Evolutionary conservation across 1,139 yeast species (phyloP), one percentile per base, ranked within the genome.

Genomic region (Geotrichum klebahnii): DNA sequence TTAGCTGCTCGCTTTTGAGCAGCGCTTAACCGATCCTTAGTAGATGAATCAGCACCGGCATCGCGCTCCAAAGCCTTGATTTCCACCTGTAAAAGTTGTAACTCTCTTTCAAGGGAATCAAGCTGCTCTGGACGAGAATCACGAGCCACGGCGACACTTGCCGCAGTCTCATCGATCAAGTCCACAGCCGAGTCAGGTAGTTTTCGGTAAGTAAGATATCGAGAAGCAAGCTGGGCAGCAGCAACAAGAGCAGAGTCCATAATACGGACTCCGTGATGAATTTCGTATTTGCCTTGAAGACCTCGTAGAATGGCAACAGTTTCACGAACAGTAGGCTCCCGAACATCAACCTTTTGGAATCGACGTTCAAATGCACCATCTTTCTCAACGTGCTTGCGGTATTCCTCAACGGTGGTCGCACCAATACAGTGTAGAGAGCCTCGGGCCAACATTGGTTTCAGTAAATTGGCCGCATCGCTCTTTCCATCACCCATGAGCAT

Each of bases 331-430:
- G 96, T 84, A 50, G 97, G 90, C 61, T 95, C 98, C 43, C 86
- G 87, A 17, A 92, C 97, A 64, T 90, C 96, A 59, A 92, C 86
- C 67, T 88, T 88, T 71, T 92, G 98, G 78, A 92, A 92, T 68
- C 98, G 81, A 77, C 98, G 84, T 69, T 90, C 98, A 67, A 92
- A 89, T 0, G 98, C 98, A 66, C 96, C 97, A 70, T 92, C 98
- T 68, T 90, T 90, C 63, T 94, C 87, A 55, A 92, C 83, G 64
- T 83, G 81, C 66, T 89, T 84, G 66, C 97, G 79, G 74, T 92
- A 92, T 71, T 92, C 98, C 52, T 84, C 82, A 61, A 87, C 84
- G 2, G 98, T 92, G 19, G 98, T 92, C 37, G 98, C 98, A 71
- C 98, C 98, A 66, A 90, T 89, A 71, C 97, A 95, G 70, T 92